These are phyloP conservation scores for Brettanomyces sp. DNA, from an alignment of 805 yeast genomes.

Conservation along the genomic window DNA sequence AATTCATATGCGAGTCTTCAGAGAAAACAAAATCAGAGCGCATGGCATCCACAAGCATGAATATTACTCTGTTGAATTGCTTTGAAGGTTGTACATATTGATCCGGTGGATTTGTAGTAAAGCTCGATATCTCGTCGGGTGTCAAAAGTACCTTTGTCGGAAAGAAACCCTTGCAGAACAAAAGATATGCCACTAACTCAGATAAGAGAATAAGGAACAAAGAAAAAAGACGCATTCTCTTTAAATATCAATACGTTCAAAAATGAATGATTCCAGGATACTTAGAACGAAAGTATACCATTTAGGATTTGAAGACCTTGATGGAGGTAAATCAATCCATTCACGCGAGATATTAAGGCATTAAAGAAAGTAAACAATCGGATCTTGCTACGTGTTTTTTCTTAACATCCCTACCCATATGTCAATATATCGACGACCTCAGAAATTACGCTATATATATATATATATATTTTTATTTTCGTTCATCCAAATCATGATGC, in stretches of 20 bases:
- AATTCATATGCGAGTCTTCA: conserved; percentile 51
- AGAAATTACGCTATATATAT: no score
- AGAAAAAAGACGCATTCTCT: background rate
- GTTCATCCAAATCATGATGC: no score
- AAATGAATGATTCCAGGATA: no score
- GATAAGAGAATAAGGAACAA: conserved; percentile 10
- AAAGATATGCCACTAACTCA: conserved; percentile 45
- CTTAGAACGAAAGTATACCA: no score
- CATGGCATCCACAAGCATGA: conserved; percentile 90
- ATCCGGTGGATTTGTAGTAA: conserved; percentile 23
- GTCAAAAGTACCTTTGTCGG: conserved; percentile 77
- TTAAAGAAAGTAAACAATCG: no score
- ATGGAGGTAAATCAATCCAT: no score
- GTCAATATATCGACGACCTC: no score
- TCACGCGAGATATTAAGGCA: no score
- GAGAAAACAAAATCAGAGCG: conserved; percentile 80
- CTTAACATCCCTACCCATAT: no score
- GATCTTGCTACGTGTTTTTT: no score
- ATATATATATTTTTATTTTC: no score
- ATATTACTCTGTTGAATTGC: conserved; percentile 56
- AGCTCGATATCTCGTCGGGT: conserved; percentile 38
- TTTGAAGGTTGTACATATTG: conserved; percentile 24
- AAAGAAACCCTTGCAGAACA: conserved; percentile 79
- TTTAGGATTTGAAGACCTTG: no score
- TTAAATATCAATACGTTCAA: background rate